Conservation (phyloP, 805 yeast genomes). For the Barnettozyma vustinii region DNA sequence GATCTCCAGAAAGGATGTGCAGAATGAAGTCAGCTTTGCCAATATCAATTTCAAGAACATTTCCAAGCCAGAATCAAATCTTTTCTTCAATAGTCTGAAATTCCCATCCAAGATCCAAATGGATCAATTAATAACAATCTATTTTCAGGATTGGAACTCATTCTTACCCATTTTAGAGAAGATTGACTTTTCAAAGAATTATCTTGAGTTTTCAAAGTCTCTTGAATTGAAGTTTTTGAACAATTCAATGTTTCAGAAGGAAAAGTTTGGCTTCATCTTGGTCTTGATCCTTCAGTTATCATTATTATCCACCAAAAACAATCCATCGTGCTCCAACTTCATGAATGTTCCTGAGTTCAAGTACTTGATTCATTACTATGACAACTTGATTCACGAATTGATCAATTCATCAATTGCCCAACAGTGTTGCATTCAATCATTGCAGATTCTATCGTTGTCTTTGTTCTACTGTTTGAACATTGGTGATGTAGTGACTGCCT, state of each 20-base stretch:
- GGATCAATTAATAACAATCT: conserved; percentile 63
- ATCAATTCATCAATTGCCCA: conserved; percentile 56
- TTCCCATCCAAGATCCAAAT: conserved; percentile 52
- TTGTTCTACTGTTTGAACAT: conserved; percentile 64
- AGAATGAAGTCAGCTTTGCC: conserved; percentile 24
- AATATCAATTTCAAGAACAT: conserved; percentile 35
- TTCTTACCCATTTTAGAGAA: conserved; percentile 66
- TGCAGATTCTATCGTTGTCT: conserved; percentile 66
- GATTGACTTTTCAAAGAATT: conserved; percentile 59
- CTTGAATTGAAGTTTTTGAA: conserved; percentile 40
- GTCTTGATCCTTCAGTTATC: conserved; percentile 46
- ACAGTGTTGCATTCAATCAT: conserved; percentile 57
- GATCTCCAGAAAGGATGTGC: conserved; percentile 11
- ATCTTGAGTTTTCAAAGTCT: conserved; percentile 40
- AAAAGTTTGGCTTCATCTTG: conserved; percentile 49
- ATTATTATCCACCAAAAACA: conserved; percentile 25
- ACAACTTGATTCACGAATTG: conserved; percentile 55
- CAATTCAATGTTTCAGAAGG: conserved; percentile 38
- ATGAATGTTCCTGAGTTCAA: conserved; percentile 6
- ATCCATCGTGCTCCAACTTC: conserved; percentile 6
- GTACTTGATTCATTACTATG: conserved; percentile 43
- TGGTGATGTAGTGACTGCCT: conserved; percentile 70
- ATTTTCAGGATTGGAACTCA: conserved; percentile 75
- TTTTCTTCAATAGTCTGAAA: conserved; percentile 38
- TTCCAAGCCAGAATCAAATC: conserved; percentile 36